Base-by-base conservation (phyloP, 2,329 filamentous ascomycete genomes). In the Monosporascus sp. region DNA sequence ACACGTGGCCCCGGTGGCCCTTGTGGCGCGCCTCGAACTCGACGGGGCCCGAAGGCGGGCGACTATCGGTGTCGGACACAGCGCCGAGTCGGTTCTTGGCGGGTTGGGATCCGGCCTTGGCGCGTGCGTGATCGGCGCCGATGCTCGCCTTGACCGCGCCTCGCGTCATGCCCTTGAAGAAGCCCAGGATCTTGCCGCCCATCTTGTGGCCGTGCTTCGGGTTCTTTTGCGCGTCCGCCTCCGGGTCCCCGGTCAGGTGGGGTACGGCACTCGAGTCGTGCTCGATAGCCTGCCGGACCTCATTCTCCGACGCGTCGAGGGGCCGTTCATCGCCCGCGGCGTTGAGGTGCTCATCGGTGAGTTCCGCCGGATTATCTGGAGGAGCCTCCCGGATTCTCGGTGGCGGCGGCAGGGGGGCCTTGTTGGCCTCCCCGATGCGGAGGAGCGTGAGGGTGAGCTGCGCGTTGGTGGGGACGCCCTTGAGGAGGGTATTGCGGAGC, bases 381-480 rank as follows among this genome's bases (percentile, higher is more conserved):
- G 76, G 74, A 0, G 71, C 66, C 0, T 65, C 62, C 20, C 66
- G 63, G 3, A 69, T 66, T 0, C 63, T 58, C 0, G 76, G 77
- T 0, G 79, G 78, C 0, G 81, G 85, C 0, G 89, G 89, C 0
- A 95, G 70, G 0, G 91, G 91, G 0, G 88, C 86, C 59, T 88
- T 88, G 70, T 92, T 92, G 11, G 82, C 82, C 70, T 95, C 91
- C 41, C 89, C 90, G 31, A 93, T 84, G 5, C 91, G 87, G 11
- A 95, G 81, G 1, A 95, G 78, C 0, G 90, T 95, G 27, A 95
- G 74, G 0, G 89, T 85, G 19, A 95, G 80, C 65, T 96, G 91
- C 3, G 89, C 89, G 65, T 95, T 94, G 2, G 90, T 96, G 1
- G 91, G 91, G 0, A 94, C 85, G 2, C 89, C 89, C 65, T 88